Evolutionary conservation across 305 asterid genomes (phyloP).

Genomic region (Galium porrigens): DNA sequence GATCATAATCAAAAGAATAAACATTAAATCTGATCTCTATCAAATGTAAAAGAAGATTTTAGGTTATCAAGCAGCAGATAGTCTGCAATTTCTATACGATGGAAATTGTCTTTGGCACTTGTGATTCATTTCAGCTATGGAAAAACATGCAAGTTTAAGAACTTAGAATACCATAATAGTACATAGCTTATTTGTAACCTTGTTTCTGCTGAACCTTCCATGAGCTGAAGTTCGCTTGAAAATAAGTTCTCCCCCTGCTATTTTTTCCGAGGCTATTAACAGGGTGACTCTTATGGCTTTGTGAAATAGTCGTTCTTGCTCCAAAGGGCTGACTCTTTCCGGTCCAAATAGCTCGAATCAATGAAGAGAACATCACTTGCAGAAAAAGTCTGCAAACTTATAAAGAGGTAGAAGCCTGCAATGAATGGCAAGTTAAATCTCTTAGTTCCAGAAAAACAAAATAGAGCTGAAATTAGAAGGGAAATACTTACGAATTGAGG

Average conservation of each 20-base stretch:
- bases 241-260: background rate
- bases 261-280: background rate
- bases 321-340: conserved; percentile 4
- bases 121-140: background rate
- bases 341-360: background rate
- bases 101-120: background rate
- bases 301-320: background rate
- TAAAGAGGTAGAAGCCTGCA: no score
- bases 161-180: background rate
- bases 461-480: no score
- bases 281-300: conserved; percentile 1
- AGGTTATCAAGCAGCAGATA: background rate
- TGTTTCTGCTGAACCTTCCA: background rate
- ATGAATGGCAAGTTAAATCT: no score
- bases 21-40: background rate
- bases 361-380: background rate
- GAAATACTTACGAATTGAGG: no score
- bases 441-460: no score
- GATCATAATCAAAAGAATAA: background rate
- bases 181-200: conserved; percentile 3
- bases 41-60: background rate
- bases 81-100: background rate
- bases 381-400: no score
- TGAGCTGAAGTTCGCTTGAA: background rate
- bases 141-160: background rate